Evolutionary conservation across 352 stramenopile genomes (phyloP).

Genomic region (Phytophthora pistaciae): DNA sequence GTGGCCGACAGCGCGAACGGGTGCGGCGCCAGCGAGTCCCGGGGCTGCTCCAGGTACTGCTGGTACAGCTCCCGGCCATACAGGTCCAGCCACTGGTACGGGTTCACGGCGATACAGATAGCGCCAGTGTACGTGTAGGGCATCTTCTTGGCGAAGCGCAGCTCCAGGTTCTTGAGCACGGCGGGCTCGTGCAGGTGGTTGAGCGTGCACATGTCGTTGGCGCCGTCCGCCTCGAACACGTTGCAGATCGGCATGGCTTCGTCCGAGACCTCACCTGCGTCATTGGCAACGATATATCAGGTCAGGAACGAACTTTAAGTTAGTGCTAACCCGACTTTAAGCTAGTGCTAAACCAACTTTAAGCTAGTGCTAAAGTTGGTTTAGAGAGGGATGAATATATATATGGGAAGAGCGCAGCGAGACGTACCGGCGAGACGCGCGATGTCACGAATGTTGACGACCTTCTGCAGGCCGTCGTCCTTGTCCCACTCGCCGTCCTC

Average conservation of each 20-base stretch:
- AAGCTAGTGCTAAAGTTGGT: not conserved
- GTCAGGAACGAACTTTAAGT: not conserved
- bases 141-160: slow-evolving; percentile 75
- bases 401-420: not conserved
- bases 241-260: slow-evolving; percentile 89
- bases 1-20: slow-evolving; percentile 77
- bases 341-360: not conserved
- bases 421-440: slow-evolving; percentile 49
- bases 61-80: slow-evolving; percentile 74
- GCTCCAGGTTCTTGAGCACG: slow-evolving; percentile 79
- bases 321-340: slow-evolving; percentile 1
- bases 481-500: slow-evolving; percentile 61
- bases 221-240: slow-evolving; percentile 66
- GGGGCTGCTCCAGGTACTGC: slow-evolving; percentile 66
- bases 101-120: slow-evolving; percentile 86
- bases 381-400: not conserved
- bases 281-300: not conserved
- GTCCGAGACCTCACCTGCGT: slow-evolving; percentile 69
- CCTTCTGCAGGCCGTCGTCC: slow-evolving; percentile 68
- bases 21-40: slow-evolving; percentile 67
- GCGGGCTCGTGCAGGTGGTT: slow-evolving; percentile 86
- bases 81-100: slow-evolving; percentile 85
- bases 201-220: slow-evolving; percentile 83
- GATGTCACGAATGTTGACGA: slow-evolving; percentile 74
- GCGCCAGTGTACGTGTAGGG: slow-evolving; percentile 87